Conservation (phyloP, 805 yeast genomes). For the Saccharomycopsis oosterbeekiorum region DNA sequence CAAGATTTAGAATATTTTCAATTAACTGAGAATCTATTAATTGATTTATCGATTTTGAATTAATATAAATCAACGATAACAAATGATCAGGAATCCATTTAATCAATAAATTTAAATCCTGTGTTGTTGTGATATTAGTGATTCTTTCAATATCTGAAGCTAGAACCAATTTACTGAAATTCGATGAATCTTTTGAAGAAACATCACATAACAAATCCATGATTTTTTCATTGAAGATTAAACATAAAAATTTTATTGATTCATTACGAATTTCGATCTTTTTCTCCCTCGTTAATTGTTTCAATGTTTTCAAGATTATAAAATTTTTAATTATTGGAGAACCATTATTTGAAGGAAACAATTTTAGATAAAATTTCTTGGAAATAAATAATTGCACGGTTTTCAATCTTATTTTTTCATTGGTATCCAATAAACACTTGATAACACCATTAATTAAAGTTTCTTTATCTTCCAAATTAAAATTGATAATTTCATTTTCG, state of each 20-base stretch:
- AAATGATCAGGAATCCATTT: constrained; percentile 55
- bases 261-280: constrained; percentile 52
- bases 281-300: constrained; percentile 64
- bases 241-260: constrained; percentile 45
- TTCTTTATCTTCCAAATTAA: constrained; percentile 9
- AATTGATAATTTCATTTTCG: constrained; percentile 34
- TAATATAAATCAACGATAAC: constrained; percentile 60
- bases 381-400: constrained; percentile 43
- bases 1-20: constrained; percentile 52
- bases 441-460: constrained; percentile 51
- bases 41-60: constrained; percentile 56
- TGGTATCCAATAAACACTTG: constrained; percentile 65
- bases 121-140: constrained; percentile 1
- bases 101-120: constrained; percentile 25
- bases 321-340: constrained; percentile 16
- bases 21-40: constrained; percentile 52
- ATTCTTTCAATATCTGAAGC: background rate
- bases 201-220: constrained; percentile 21
- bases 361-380: constrained; percentile 30
- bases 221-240: constrained; percentile 35
- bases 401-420: constrained; percentile 58
- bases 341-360: constrained; percentile 19
- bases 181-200: background rate
- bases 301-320: constrained; percentile 43
- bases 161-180: background rate